A percentile compares a stretch with the other conserved stretches of the same genome.
Evolutionary conservation across 164 flowering plant species (phyloP).

Genomic region (Vitis amurensis): DNA sequence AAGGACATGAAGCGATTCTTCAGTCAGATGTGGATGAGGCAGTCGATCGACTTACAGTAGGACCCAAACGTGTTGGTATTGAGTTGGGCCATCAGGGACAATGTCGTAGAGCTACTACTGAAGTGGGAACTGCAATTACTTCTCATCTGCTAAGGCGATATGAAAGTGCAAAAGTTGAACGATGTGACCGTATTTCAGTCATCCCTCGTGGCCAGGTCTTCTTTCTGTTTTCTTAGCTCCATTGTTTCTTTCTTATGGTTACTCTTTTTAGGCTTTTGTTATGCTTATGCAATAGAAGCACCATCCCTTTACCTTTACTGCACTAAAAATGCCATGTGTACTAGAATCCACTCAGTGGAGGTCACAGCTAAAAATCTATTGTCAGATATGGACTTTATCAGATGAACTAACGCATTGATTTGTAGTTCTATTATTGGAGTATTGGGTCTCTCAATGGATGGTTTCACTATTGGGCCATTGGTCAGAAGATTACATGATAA

Average conservation of each 20-base stretch:
- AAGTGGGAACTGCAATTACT: constrained; percentile 84
- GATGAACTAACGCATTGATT: neutral
- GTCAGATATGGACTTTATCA: neutral
- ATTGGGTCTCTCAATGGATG: too few species aligned
- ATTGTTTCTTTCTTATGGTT: neutral
- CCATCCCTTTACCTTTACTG: neutral
- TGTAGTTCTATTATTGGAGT: neutral
- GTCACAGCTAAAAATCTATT: neutral
- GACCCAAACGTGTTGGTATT: constrained; percentile 81
- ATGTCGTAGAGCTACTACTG: constrained; percentile 87
- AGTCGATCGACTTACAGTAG: constrained; percentile 90
- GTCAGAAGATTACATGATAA: neutral
- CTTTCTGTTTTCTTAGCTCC: constrained; percentile 7
- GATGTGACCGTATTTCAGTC: constrained; percentile 84
- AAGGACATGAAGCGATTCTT: constrained; percentile 68
- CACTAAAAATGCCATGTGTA: neutral
- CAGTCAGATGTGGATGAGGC: constrained; percentile 90
- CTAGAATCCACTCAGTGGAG: neutral
- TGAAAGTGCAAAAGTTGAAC: constrained; percentile 81
- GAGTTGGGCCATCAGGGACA: constrained; percentile 89
- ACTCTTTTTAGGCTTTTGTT: neutral
- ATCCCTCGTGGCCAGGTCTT: constrained; percentile 87
- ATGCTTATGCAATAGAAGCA: neutral
- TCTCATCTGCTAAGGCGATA: constrained; percentile 76
- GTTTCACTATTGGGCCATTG: neutral